A percentile compares a stretch with the other conserved stretches of the same genome.
Evolutionary conservation across 768 basidiomycete genomes (phyloP).

Genomic region (Suillus plorans): DNA sequence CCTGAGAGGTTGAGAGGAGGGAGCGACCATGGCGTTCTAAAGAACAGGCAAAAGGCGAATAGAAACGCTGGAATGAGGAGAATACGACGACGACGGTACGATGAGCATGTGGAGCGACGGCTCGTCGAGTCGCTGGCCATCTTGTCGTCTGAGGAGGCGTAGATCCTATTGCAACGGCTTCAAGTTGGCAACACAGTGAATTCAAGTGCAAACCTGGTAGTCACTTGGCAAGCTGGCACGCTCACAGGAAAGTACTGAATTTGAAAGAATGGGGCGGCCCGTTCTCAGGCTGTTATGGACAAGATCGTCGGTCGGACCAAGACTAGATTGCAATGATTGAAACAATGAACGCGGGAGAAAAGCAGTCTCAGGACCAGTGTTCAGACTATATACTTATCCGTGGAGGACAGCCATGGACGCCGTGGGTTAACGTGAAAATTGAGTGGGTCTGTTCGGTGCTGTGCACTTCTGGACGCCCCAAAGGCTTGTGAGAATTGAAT

Average conservation of each 20-base stretch:
- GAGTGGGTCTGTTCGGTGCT: neutral
- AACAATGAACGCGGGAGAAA: neutral
- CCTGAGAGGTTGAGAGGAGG: conserved; percentile 35
- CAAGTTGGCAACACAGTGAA: neutral
- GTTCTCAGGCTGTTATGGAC: neutral
- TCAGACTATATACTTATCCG: neutral
- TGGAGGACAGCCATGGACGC: neutral
- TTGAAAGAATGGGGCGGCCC: neutral
- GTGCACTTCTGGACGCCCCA: neutral
- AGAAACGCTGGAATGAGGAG: conserved; percentile 40
- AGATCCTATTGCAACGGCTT: neutral
- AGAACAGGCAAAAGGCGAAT: conserved; percentile 34
- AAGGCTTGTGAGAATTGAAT: neutral
- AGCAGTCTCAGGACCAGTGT: neutral
- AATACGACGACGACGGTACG: conserved; percentile 47
- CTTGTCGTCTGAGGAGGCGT: neutral
- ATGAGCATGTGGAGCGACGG: neutral
- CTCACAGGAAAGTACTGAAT: neutral
- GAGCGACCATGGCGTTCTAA: conserved; percentile 44
- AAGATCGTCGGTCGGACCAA: neutral
- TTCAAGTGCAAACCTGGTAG: neutral
- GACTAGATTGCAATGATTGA: neutral
- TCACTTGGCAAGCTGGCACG: neutral
- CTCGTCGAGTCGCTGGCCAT: neutral
- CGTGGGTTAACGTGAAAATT: neutral